Evolutionary conservation across 2,329 filamentous ascomycete species (phyloP).

Genomic region (Phaeosphaeriaceae sp.): DNA sequence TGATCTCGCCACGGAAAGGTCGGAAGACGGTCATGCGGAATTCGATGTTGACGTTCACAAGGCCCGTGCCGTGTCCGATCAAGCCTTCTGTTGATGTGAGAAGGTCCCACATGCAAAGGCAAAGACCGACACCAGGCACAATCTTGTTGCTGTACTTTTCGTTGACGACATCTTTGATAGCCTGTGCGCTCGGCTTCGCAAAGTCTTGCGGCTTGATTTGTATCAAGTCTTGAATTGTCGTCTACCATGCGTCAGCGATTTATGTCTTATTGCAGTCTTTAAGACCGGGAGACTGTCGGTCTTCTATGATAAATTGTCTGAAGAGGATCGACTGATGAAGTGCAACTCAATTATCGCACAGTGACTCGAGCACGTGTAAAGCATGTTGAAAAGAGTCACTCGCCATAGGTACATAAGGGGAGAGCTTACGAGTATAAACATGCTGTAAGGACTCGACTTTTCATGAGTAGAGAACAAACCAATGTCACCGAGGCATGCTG

Average conservation of each 20-base stretch:
- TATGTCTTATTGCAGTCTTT: too few species aligned
- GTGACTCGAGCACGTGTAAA: neutral
- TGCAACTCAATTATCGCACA: slow-evolving; percentile 1
- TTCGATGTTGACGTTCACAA: slow-evolving; percentile 94
- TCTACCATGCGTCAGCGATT: slow-evolving; percentile 60
- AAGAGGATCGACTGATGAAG: too few species aligned
- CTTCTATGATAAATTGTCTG: too few species aligned
- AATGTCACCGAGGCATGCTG: slow-evolving; percentile 22
- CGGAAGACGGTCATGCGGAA: slow-evolving; percentile 94
- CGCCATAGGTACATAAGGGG: neutral
- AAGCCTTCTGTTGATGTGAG: slow-evolving; percentile 89
- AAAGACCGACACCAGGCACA: slow-evolving; percentile 95
- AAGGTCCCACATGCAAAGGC: slow-evolving; percentile 91
- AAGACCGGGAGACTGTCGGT: too few species aligned
- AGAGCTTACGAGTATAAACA: slow-evolving; percentile 50
- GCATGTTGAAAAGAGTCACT: neutral
- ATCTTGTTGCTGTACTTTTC: slow-evolving; percentile 95
- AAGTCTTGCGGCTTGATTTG: slow-evolving; percentile 92
- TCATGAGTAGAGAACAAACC: slow-evolving; percentile 33
- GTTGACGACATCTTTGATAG: slow-evolving; percentile 97
- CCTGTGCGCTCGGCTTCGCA: slow-evolving; percentile 78
- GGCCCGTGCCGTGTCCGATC: slow-evolving; percentile 89
- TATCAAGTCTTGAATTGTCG: slow-evolving; percentile 91
- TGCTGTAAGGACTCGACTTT: slow-evolving; percentile 24
- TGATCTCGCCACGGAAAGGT: slow-evolving; percentile 92